phyloP scores from a whole-genome alignment of 2,329 filamentous ascomycete species.

The Zasmidium angulare region DNA sequence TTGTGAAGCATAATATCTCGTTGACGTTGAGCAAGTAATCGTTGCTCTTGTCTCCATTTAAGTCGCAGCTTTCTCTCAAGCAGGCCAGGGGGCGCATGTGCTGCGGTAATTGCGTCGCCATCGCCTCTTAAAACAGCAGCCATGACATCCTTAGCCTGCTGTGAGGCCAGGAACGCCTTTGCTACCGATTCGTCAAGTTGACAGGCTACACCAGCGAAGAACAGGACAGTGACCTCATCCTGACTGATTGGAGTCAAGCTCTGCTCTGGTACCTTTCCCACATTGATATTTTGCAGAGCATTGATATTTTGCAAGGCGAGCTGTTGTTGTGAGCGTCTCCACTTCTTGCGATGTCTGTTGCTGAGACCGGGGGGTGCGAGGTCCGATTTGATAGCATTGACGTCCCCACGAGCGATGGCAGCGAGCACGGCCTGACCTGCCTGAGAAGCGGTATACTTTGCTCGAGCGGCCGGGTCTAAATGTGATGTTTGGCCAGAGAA shows the following conservation, averaged over 20 bases:
- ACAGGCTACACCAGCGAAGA: too few species aligned
- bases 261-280: too few species aligned
- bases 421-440: too few species aligned
- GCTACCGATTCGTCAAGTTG: too few species aligned
- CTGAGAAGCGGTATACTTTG: not conserved
- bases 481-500: not conserved
- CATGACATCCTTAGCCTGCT: not conserved
- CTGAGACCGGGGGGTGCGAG: conserved; percentile 1
- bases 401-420: not conserved
- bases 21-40: not conserved
- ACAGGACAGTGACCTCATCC: too few species aligned
- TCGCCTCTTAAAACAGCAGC: not conserved
- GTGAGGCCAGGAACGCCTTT: not conserved
- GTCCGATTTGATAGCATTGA: not conserved
- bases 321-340: not conserved
- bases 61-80: not conserved
- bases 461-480: not conserved
- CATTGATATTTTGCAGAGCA: too few species aligned
- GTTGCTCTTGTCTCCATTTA: not conserved
- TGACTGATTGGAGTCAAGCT: too few species aligned
- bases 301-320: too few species aligned
- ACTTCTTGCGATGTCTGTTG: not conserved
- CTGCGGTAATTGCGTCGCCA: not conserved
- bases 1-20: not conserved
- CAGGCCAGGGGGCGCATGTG: conserved; percentile 1